Evolutionary conservation across 164 flowering plant genomes (phyloP).

Genomic region (Aristolochia californica): DNA sequence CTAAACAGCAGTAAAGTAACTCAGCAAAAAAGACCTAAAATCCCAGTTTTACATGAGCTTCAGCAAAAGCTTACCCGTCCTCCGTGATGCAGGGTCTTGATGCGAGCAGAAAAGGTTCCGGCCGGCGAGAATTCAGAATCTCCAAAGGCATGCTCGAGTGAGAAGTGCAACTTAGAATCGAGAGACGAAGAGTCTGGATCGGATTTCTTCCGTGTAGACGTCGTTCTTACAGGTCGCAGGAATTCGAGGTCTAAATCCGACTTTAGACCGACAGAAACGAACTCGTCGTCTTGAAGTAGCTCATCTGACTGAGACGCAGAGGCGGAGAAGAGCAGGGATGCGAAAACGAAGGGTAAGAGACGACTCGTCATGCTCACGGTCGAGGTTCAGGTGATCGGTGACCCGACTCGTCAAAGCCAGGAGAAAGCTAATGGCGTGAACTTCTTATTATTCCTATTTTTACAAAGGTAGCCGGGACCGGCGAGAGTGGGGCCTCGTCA

Average conservation of each 20-base stretch:
- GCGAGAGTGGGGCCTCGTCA: too few relatives aligned
- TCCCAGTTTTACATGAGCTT: too few relatives aligned
- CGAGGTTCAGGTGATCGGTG: too few relatives aligned
- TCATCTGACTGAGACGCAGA: conserved; percentile 78
- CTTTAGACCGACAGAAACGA: conserved; percentile 42
- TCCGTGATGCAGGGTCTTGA: conserved; percentile 62
- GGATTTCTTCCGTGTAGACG: conserved; percentile 25
- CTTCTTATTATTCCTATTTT: too few relatives aligned
- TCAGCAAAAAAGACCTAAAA: too few relatives aligned
- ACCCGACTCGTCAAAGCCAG: too few relatives aligned
- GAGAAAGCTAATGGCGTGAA: too few relatives aligned
- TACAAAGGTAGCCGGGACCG: too few relatives aligned
- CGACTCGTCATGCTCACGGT: too few relatives aligned
- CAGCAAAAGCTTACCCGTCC: conserved; percentile 46
- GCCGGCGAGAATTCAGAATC: conserved; percentile 64
- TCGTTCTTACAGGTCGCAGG: conserved; percentile 11
- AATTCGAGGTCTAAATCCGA: conserved; percentile 13
- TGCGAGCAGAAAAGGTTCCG: conserved; percentile 76
- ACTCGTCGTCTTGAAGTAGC: conserved; percentile 75
- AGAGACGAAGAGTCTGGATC: conserved; percentile 27
- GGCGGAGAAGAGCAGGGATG: conserved; percentile 14
- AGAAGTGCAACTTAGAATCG: conserved; percentile 78
- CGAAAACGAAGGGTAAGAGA: conserved; percentile 6
- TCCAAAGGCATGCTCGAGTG: conserved; percentile 83
- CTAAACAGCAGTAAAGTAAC: too few relatives aligned